Evolutionary conservation across 208 protist genomes (phyloP).

Genomic region (Lotmaria passim): DNA sequence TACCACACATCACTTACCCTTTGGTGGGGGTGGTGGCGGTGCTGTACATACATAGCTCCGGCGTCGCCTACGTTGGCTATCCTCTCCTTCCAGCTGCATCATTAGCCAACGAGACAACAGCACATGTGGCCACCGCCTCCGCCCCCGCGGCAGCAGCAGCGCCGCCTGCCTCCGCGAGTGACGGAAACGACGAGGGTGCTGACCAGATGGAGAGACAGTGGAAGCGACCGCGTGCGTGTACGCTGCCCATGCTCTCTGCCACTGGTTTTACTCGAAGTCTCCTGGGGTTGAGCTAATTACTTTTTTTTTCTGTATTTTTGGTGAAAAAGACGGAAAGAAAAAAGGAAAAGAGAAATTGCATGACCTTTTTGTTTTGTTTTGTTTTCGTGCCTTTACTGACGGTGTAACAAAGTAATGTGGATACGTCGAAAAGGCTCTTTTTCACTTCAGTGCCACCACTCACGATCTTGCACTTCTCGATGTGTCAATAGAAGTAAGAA

Average conservation of each 20-base stretch:
- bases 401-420: too few species aligned
- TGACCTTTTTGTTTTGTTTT: neutral
- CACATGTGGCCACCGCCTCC: neutral
- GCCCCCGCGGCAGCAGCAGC: neutral
- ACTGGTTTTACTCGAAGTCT: slow-evolving; percentile 33
- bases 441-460: too few species aligned
- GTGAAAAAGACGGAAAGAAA: neutral
- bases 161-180: neutral
- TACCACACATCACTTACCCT: slow-evolving; percentile 33
- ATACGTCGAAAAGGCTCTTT: too few species aligned
- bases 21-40: slow-evolving; percentile 58
- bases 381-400: neutral
- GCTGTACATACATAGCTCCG: slow-evolving; percentile 63
- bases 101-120: neutral
- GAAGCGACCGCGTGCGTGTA: slow-evolving; percentile 1
- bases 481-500: neutral
- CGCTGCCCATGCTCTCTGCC: slow-evolving; percentile 29
- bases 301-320: too few species aligned
- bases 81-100: slow-evolving; percentile 1
- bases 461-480: neutral
- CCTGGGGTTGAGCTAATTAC: slow-evolving; percentile 23
- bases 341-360: neutral
- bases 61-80: slow-evolving; percentile 64
- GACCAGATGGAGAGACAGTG: neutral
- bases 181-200: neutral